Percentiles rank a stretch among this genome's conserved stretches.
These are phyloP conservation scores for Phytopythium vexans DNA, from an alignment of 352 stramenopile species.

Conservation along the genomic window DNA sequence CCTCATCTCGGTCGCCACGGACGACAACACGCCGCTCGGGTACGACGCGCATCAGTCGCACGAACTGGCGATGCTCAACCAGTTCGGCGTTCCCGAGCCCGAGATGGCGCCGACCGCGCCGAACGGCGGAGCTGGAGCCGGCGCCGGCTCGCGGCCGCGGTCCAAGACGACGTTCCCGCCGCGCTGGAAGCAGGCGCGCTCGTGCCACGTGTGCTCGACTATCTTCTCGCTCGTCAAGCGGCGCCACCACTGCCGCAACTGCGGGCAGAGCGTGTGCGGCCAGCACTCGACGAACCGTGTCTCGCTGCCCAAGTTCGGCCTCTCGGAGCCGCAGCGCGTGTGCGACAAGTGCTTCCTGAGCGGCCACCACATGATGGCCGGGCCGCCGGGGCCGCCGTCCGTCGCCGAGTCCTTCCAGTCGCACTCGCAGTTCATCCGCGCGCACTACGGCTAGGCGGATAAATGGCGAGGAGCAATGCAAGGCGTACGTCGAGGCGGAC, in stretches of 20 bases:
- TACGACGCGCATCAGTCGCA: slow-evolving; percentile 16
- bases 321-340: slow-evolving; percentile 69
- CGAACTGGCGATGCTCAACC: slow-evolving; percentile 24
- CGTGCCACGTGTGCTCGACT: slow-evolving; percentile 63
- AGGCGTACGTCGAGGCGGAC: too few relatives aligned
- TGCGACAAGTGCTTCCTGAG: slow-evolving; percentile 81
- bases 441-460: slow-evolving; percentile 6
- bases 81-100: slow-evolving; percentile 25
- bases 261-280: slow-evolving; percentile 69
- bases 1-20: slow-evolving; percentile 48
- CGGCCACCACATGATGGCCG: slow-evolving; percentile 43
- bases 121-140: slow-evolving; percentile 3
- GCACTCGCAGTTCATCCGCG: slow-evolving; percentile 9
- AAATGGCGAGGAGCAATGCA: too few relatives aligned
- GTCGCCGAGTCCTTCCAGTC: slow-evolving; percentile 40
- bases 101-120: slow-evolving; percentile 11
- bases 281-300: slow-evolving; percentile 80
- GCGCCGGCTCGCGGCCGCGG: slow-evolving; percentile 13
- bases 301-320: slow-evolving; percentile 65
- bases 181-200: slow-evolving; percentile 71
- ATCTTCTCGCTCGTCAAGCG: slow-evolving; percentile 67
- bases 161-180: slow-evolving; percentile 60
- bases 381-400: slow-evolving; percentile 23
- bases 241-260: slow-evolving; percentile 83
- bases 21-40: slow-evolving; percentile 31